Base-by-base conservation (phyloP, 2,329 filamentous ascomycete species). In the Trichophyton rubrum region DNA sequence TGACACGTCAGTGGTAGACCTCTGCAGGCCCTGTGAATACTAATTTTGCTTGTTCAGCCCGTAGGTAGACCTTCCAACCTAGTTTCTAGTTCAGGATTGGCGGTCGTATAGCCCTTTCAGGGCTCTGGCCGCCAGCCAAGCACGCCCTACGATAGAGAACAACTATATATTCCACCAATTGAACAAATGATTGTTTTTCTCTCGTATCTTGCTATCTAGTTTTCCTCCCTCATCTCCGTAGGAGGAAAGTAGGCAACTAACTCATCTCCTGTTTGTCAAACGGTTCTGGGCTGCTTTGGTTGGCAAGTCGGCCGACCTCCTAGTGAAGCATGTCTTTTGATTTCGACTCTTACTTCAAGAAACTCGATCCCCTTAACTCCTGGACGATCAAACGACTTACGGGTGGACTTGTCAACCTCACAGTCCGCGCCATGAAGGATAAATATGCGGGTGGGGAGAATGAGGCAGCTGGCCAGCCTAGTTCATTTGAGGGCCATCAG, bases 381-480 rank as follows among this genome's bases (percentile, higher is more conserved):
- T 62, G 51, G 57, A 49, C 27, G 6, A 24, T 43, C 20, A 51
- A 33, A 20, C 59, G 53, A 38, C 61, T 60, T n/a, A 60, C 53
- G 1, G 61, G 45, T 6, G 59, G 59, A 11, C 38, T 61, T 17
- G 55, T 60, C 41, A 59, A 62, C 27, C 35, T 62, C 15, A 61
- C 59, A 13, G 59, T 61, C 59, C 61, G 61, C 5, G 61, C 59
- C 33, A 35, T 38, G 13, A 61, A 33, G 43, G 13, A 17, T 20
- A 40, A 30, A 40, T 22, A 22, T 35, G 35, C 15, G n/a, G 27
- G 15, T 1, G 22, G 27, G 3, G 8, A 8, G 24, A 55, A 43
- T 22, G 35, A n/a, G 7, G 9, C 20, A 27, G 20, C 9, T 24
- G 9, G 13, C 11, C 11, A 51, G 11, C 20, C 45, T 51, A 8